Evolutionary conservation across 2,329 filamentous ascomycete species (phyloP).

Genomic region (Penicillium sp.): DNA sequence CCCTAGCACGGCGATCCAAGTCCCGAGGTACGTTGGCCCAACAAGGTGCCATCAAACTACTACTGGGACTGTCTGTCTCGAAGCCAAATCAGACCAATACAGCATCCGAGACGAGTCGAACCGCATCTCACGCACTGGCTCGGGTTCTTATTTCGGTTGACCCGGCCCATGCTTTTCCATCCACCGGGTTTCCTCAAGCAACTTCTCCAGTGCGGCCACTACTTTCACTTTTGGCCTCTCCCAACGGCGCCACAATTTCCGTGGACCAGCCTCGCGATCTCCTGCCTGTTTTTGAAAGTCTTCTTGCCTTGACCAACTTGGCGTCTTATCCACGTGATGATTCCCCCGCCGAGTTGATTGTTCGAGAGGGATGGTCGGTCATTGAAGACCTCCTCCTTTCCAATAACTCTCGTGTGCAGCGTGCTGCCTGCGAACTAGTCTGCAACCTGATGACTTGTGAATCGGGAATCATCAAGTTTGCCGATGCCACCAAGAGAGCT

Average conservation of each 20-base stretch:
- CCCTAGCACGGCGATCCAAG: conserved; percentile 66
- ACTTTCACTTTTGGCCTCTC: conserved; percentile 63
- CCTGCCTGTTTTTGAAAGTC: conserved; percentile 79
- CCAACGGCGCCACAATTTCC: conserved; percentile 50
- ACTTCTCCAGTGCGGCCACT: conserved; percentile 79
- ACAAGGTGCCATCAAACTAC: conserved; percentile 83
- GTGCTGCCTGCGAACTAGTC: conserved; percentile 79
- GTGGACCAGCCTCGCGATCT: conserved; percentile 61
- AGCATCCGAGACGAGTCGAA: conserved; percentile 42
- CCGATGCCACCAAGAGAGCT: conserved; percentile 56
- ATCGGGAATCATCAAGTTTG: conserved; percentile 42
- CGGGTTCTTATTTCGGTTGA: conserved; percentile 83
- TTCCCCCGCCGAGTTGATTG: conserved; percentile 59
- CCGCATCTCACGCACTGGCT: conserved; percentile 72
- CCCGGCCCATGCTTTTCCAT: conserved; percentile 76
- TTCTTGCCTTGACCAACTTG: conserved; percentile 90
- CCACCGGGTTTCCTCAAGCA: conserved; percentile 63
- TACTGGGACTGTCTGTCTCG: conserved; percentile 61
- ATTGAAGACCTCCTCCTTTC: conserved; percentile 80
- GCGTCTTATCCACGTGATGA: conserved; percentile 54
- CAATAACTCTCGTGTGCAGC: conserved; percentile 67
- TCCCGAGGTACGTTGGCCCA: conserved; percentile 77
- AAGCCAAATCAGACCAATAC: conserved; percentile 36
- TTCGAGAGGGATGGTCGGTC: conserved; percentile 65
- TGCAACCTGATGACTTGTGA: conserved; percentile 67